Conservation (phyloP, 2,329 filamentous ascomycete species). For the Paracorniculantispora psalliotae region DNA sequence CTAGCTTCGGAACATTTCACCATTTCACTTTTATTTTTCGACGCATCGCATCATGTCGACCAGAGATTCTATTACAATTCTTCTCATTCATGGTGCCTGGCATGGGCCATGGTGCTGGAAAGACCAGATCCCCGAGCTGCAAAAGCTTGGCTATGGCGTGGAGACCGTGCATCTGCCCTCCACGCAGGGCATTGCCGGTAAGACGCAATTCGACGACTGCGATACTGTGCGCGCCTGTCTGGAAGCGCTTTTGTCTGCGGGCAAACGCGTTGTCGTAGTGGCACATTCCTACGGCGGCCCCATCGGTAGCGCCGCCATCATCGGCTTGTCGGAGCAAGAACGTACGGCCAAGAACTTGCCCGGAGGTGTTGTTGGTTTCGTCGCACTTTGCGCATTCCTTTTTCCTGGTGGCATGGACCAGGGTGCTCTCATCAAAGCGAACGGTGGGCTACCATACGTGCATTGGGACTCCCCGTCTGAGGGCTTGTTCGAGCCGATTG, state of each 20-base stretch:
- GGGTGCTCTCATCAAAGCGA: neutral
- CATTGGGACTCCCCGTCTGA: neutral
- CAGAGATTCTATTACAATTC: slow-evolving; percentile 19
- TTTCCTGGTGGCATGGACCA: slow-evolving; percentile 3
- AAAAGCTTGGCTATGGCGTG: slow-evolving; percentile 23
- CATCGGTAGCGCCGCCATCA: slow-evolving; percentile 20
- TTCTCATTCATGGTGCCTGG: slow-evolving; percentile 38
- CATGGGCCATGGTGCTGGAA: slow-evolving; percentile 27
- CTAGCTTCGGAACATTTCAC: neutral
- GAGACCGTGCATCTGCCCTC: slow-evolving; percentile 25
- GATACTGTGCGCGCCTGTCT: slow-evolving; percentile 25
- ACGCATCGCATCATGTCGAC: neutral
- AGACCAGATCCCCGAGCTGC: slow-evolving; percentile 26
- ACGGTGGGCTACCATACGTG: neutral
- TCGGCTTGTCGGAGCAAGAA: neutral
- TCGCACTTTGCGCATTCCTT: neutral
- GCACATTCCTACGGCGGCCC: slow-evolving; percentile 42
- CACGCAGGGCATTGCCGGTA: slow-evolving; percentile 24
- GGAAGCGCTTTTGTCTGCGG: slow-evolving; percentile 25
- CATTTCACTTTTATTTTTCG: neutral
- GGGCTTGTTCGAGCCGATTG: neutral
- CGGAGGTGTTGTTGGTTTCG: neutral
- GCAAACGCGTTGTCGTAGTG: slow-evolving; percentile 37
- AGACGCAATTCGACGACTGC: slow-evolving; percentile 27
- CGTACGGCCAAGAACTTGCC: neutral